Conservation (phyloP, 371 early-diverging fungal species). For the Rhizopus stolonifer region DNA sequence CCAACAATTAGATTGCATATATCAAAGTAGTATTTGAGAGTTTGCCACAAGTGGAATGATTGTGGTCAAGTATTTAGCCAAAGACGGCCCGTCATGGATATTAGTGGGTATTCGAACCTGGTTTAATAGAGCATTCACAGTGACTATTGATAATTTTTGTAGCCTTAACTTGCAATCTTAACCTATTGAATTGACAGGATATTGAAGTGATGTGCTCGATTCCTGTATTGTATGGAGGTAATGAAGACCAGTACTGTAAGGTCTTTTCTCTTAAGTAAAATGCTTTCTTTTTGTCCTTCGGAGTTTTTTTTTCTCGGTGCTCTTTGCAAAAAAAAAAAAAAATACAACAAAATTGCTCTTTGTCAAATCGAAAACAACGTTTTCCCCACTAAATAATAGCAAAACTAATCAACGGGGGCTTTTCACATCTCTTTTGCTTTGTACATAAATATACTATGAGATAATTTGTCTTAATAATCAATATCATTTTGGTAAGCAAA, state of each 20-base stretch:
- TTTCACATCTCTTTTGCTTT: no score
- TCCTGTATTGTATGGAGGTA: neutral
- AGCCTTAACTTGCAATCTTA: neutral
- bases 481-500: no score
- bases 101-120: neutral
- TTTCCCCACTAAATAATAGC: no score
- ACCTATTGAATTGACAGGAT: conserved; percentile 1
- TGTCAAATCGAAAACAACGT: no score
- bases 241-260: neutral
- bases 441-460: no score
- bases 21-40: neutral
- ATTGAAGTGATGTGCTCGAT: conserved; percentile 2
- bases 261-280: neutral
- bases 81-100: neutral
- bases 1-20: neutral
- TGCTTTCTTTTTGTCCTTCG: conserved; percentile 5
- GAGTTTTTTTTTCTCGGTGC: neutral
- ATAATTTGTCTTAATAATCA: no score
- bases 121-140: neutral
- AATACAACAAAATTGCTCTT: neutral
- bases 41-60: neutral
- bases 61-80: neutral
- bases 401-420: no score
- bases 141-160: neutral
- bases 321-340: neutral